Evolutionary conservation across 2,329 filamentous ascomycete species (phyloP), one percentile per base, ranked within the genome.

Genomic region (Polychaeton citri): DNA sequence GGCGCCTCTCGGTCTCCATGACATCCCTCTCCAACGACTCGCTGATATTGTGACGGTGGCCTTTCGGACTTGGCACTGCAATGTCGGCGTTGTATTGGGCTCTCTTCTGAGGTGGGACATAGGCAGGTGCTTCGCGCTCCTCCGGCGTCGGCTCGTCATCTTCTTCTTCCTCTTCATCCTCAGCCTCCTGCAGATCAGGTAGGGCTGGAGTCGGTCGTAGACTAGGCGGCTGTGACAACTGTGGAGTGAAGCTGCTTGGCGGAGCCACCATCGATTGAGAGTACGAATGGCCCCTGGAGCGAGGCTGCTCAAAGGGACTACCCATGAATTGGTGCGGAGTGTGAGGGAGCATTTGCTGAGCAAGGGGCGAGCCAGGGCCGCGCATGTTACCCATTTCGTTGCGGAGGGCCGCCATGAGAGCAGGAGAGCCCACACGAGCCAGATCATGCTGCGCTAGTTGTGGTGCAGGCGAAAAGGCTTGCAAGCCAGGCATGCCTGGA

Each of bases 1-100:
- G 60, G 48, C 88, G 83, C 51, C 90, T 88, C 49, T 93, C 83
- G 4, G 82, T 79, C 51, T 87, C 81, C 34, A 90, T 80, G 38
- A 92, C 79, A 46, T 90, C 85, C 42, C 79, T 79, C 54, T 94
- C 85, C 17, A 93, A 68, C 32, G 76, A 83, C 43, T 78, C 72
- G 49, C 79, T 86, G 28, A 83, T 69, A 46, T 86, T 86, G 47
- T 87, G 81, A 38, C 68, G 68, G 55, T 77, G 72, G 24, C 69
- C 69, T 45, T 69, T 68, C 38, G 75, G 74, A 34, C 68, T 76
- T 7, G 74, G 74, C 32, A 74, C 68, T 18, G 68, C 69, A 46
- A 79, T 74, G 38, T 72, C 7, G 64, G 65, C 45, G 33, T 52
- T 46, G 21, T 48, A 36, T 38, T 52, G 43, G 18, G 51, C 46